A percentile compares a stretch with the other conserved stretches of the same genome.
These are phyloP conservation scores for Trichoderma gracile DNA, from an alignment of 2,329 filamentous ascomycete species.

Conservation along the genomic window DNA sequence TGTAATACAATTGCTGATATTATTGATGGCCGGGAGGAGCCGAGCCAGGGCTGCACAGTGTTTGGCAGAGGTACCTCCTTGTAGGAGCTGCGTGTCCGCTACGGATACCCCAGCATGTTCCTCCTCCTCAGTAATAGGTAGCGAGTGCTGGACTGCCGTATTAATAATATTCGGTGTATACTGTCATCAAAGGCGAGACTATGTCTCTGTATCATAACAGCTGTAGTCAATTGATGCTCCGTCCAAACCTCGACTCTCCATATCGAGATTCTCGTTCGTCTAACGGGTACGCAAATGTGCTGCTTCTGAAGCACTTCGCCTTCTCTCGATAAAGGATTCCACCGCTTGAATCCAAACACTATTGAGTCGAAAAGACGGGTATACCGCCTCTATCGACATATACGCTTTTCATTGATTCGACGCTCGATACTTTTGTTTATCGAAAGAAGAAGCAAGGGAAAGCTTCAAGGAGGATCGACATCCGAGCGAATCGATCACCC, in stretches of 20 bases:
- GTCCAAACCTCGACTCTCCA: neutral
- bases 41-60: neutral
- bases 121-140: slow-evolving; percentile 1
- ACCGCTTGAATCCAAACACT: neutral
- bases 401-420: neutral
- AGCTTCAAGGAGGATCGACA: neutral
- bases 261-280: slow-evolving; percentile 4
- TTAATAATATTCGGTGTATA: slow-evolving; percentile 13
- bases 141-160: neutral
- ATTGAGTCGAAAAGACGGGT: neutral
- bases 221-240: neutral
- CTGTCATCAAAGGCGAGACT: neutral
- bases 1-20: neutral
- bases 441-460: neutral
- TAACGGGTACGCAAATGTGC: slow-evolving; percentile 14
- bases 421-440: neutral
- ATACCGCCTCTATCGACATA: neutral
- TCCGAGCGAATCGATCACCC: neutral
- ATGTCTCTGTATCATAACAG: neutral
- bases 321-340: neutral
- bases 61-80: neutral
- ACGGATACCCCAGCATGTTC: slow-evolving; percentile 3
- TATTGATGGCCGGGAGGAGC: slow-evolving; percentile 1
- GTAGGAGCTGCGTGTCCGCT: slow-evolving; percentile 2
- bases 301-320: slow-evolving; percentile 6